phyloP scores from a whole-genome alignment of 495 filamentous ascomycete genomes.

The Xylaria scruposa region DNA sequence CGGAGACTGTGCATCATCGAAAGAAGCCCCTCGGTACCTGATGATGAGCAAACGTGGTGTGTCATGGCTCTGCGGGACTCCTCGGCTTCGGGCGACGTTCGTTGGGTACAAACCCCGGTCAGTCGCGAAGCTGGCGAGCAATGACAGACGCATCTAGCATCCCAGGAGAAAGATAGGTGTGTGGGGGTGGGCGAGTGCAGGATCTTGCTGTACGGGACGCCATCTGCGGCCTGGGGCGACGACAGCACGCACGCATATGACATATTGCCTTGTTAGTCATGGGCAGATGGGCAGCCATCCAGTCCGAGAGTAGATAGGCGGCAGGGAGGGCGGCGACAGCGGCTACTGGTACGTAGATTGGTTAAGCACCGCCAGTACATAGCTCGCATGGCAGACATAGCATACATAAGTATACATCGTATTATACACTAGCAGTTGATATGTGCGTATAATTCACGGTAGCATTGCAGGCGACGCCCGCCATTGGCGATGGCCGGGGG shows the following conservation, averaged over 20 bases:
- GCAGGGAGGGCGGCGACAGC: constrained; percentile 24
- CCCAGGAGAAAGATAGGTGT: constrained; percentile 10
- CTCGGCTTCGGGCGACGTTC: constrained; percentile 25
- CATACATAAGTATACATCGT: too few species aligned
- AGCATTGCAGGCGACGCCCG: constrained; percentile 16
- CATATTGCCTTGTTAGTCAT: constrained; percentile 5
- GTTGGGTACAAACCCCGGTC: constrained; percentile 25
- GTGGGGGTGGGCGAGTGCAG: constrained; percentile 19
- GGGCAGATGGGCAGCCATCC: background rate
- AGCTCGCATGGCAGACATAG: too few species aligned
- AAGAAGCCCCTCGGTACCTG: constrained; percentile 27
- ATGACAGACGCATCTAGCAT: constrained; percentile 14
- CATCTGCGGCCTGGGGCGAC: constrained; percentile 10
- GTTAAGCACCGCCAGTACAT: background rate
- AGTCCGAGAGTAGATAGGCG: background rate
- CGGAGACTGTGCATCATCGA: constrained; percentile 25
- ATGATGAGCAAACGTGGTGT: constrained; percentile 26
- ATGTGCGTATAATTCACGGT: constrained; percentile 5
- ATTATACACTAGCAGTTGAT: background rate
- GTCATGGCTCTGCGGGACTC: constrained; percentile 27
- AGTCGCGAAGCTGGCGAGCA: constrained; percentile 18
- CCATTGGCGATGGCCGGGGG: background rate
- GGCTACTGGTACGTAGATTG: constrained; percentile 7
- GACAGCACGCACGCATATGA: constrained; percentile 17
- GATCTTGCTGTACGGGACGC: background rate